Percentiles rank a stretch among this genome's conserved stretches.
phyloP scores from a whole-genome alignment of 371 early-diverging fungal species.

The Polyrhizophydium stewartii region DNA sequence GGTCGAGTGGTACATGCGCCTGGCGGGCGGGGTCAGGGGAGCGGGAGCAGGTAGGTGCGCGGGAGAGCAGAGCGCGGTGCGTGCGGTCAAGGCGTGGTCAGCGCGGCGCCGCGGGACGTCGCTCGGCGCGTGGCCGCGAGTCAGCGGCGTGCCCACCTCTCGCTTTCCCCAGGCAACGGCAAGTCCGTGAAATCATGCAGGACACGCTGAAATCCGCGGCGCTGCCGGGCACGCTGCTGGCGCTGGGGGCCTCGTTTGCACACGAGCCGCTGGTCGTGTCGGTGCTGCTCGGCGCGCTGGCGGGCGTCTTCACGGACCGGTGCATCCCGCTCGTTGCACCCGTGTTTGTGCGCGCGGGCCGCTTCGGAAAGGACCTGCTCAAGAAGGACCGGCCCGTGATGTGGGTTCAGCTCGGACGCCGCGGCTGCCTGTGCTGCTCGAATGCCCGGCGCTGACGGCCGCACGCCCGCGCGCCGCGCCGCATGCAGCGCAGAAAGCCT shows the following conservation, averaged over 20 bases:
- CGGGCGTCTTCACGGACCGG: conserved; percentile 40
- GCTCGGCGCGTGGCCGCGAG: no score
- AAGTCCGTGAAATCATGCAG: no score
- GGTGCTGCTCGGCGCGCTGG: conserved; percentile 59
- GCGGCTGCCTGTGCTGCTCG: background rate
- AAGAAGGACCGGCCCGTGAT: conserved; percentile 69
- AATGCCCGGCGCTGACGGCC: background rate
- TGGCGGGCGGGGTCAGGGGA: no score
- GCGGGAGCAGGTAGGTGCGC: no score
- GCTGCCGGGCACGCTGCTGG: conserved; percentile 4
- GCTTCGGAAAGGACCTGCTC: conserved; percentile 77
- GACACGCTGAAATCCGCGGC: no score
- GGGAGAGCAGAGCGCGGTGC: no score
- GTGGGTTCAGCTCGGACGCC: no score
- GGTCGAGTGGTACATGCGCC: no score
- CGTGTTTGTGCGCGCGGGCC: conserved; percentile 62
- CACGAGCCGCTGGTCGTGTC: conserved; percentile 69
- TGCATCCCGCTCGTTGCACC: conserved; percentile 25
- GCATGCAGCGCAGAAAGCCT: conserved; percentile 66
- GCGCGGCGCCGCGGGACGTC: no score
- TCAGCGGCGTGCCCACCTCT: no score
- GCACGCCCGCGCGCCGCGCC: background rate
- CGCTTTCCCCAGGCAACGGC: no score
- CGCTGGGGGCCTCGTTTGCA: conserved; percentile 6
- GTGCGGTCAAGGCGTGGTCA: no score